Evolutionary conservation across 1,139 yeast species (phyloP), one percentile per base, ranked within the genome.

Genomic region (Geotrichum restrictum): DNA sequence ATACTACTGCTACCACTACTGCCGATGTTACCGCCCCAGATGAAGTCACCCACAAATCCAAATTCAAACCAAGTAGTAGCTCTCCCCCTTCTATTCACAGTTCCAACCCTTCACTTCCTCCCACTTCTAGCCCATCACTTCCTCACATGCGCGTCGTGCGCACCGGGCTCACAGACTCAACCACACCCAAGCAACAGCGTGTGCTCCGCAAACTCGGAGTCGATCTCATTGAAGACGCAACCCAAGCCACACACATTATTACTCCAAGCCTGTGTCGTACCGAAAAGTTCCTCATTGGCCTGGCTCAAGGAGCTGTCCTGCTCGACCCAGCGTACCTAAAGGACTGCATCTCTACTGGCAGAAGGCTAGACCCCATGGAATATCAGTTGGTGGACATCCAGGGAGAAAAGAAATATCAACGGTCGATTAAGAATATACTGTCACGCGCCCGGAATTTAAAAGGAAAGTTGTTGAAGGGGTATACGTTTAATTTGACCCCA

Each of bases 191-290:
- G n/a, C n/a, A n/a, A n/a, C n/a, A n/a, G n/a, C n/a, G n/a, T n/a
- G n/a, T n/a, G n/a, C n/a, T n/a, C n/a, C n/a, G 29, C 29, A 24
- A 24, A 24, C 29, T 70, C 11, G 69, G 70, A 1, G 60, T 73
- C 22, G 53, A 57, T 24, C 49, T 66, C 13, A 66, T 64, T 8
- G 64, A 64, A 21, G 64, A 66, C n/a, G 66, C 71, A 1, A 54
- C 53, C 2, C 58, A 44, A 2, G 71, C 70, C 3, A 63, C 69
- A 0, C 64, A 66, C 36, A 55, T 74, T 11, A 67, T 91, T 16
- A 93, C 97, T 0, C 96, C 97, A 1, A 81, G 82, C 57, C 76
- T 85, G 11, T 68, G 85, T 60, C 77, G 98, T 59, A 93, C 98
- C 0, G 95, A 86, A 56, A 93, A 93, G 68, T 91, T 91, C 63